phyloP scores from a whole-genome alignment of 192 early-diverging fungal species.

The Gamsiella multidivaricata region DNA sequence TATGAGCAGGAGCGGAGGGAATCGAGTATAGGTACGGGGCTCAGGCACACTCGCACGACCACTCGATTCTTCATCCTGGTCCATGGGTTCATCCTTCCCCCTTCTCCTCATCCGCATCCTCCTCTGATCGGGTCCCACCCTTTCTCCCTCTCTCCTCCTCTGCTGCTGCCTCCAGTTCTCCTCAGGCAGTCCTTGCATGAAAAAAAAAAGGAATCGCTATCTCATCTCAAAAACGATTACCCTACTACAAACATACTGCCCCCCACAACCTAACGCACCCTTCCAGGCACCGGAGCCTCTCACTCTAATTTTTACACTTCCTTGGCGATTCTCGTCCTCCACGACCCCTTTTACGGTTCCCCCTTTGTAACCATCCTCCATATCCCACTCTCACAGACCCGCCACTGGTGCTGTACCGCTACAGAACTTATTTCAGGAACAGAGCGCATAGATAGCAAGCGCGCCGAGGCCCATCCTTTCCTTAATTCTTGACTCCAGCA shows the following conservation, averaged over 20 bases:
- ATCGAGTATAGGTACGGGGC: no score
- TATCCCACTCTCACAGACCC: background rate
- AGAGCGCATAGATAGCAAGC: background rate
- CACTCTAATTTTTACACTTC: background rate
- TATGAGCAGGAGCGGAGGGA: no score
- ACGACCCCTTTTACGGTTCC: background rate
- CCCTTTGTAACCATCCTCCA: background rate
- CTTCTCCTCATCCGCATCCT: no score
- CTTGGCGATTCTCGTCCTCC: background rate
- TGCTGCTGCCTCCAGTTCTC: no score
- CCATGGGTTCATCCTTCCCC: background rate
- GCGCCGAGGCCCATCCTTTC: background rate
- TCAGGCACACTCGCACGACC: conserved; percentile 18
- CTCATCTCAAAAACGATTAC: no score
- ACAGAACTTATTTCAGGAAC: background rate
- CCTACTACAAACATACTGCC: no score
- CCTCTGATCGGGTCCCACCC: no score
- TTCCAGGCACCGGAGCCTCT: no score
- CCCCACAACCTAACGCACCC: no score
- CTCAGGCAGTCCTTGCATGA: no score
- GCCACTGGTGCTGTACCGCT: no score
- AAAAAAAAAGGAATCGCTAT: no score
- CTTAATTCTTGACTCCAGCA: background rate
- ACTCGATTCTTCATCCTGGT: background rate
- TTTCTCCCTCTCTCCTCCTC: background rate